A percentile compares a stretch with the other conserved stretches of the same genome.
Evolutionary conservation across 2,329 filamentous ascomycete genomes (phyloP).

Genomic region (Epichloe aotearoae): DNA sequence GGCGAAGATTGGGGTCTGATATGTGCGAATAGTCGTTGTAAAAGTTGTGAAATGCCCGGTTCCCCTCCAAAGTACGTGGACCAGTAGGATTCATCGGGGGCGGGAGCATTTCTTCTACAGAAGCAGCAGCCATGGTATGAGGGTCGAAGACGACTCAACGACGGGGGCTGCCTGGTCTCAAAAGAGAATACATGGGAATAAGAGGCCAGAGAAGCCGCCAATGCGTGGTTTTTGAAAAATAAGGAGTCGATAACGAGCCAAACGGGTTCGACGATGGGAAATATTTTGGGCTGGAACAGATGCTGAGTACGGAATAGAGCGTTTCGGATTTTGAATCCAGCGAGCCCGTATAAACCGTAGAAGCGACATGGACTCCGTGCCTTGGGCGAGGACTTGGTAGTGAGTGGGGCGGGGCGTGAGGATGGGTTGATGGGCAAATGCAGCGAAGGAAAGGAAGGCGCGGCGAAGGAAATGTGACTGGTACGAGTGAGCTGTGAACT

Average conservation of each 20-base stretch:
- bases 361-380: not conserved
- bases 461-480: not conserved
- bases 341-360: too few species aligned
- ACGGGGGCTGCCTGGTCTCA: constrained; percentile 4
- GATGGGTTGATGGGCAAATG: not conserved
- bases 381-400: not conserved
- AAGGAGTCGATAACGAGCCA: not conserved
- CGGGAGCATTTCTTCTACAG: constrained; percentile 26
- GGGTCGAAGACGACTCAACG: constrained; percentile 5
- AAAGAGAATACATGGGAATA: constrained; percentile 15
- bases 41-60: constrained; percentile 62
- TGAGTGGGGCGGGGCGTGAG: not conserved
- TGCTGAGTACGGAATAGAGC: too few species aligned
- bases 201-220: not conserved
- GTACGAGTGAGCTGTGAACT: too few species aligned
- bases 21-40: constrained; percentile 55
- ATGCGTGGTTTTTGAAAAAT: not conserved
- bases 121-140: constrained; percentile 17
- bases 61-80: constrained; percentile 47
- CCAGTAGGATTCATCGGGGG: constrained; percentile 24
- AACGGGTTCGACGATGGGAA: not conserved
- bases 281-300: not conserved
- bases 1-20: constrained; percentile 60
- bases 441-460: constrained; percentile 4
- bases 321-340: too few species aligned